These are phyloP conservation scores for Penicillium hesseltinei DNA, from an alignment of 2,329 filamentous ascomycete genomes.

Conservation along the genomic window DNA sequence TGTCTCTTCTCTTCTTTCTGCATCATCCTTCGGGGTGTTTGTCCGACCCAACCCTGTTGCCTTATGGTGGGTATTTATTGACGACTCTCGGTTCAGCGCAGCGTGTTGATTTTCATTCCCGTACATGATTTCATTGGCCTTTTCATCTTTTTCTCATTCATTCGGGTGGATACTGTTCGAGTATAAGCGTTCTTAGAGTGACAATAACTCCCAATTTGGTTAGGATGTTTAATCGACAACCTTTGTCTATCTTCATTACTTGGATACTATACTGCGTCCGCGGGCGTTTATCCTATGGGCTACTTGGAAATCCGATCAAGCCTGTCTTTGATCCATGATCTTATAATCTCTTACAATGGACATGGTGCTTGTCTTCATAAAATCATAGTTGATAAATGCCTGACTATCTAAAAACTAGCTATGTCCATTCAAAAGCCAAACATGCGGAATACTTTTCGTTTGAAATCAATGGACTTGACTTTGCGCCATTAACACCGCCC, in stretches of 20 bases:
- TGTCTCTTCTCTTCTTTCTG: conserved; percentile 7
- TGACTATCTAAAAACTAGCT: conserved; percentile 22
- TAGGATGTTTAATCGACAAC: conserved; percentile 10
- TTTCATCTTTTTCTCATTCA: conserved; percentile 11
- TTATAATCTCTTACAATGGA: background rate
- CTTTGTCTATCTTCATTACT: background rate
- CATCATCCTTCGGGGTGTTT: conserved; percentile 5
- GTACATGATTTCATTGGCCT: conserved; percentile 19
- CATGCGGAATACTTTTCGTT: conserved; percentile 26
- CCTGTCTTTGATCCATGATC: background rate
- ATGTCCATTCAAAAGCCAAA: conserved; percentile 16
- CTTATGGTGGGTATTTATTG: background rate
- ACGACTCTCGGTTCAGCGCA: conserved; percentile 19
- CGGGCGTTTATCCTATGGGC: background rate
- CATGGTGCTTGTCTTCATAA: conserved; percentile 8
- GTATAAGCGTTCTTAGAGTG: conserved; percentile 10
- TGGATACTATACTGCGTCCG: background rate
- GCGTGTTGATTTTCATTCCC: conserved; percentile 16
- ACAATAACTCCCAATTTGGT: conserved; percentile 1
- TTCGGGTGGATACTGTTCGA: conserved; percentile 6
- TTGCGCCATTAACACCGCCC: conserved; percentile 28
- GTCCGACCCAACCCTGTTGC: background rate
- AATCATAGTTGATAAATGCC: conserved; percentile 17
- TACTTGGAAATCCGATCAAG: background rate
- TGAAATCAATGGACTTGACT: conserved; percentile 21